Evolutionary conservation across 164 flowering plant species (phyloP).

Genomic region (Chimonanthus praecox): DNA sequence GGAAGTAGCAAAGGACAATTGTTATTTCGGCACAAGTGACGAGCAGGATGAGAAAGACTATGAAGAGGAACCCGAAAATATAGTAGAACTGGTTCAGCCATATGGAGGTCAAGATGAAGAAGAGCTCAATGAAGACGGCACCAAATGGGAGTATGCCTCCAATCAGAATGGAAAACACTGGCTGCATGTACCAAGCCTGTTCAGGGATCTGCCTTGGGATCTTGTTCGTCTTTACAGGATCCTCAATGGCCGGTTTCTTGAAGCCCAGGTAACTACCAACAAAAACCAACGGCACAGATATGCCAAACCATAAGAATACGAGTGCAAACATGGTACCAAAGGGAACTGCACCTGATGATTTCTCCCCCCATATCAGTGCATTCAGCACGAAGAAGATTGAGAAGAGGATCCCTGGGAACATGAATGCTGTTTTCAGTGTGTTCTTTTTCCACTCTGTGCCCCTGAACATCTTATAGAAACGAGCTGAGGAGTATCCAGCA

Average conservation of each 20-base stretch:
- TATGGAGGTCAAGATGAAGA: conserved; percentile 57
- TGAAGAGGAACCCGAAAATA: conserved; percentile 89
- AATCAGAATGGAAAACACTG: conserved; percentile 43
- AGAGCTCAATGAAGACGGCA: conserved; percentile 58
- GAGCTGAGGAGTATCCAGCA: conserved; percentile 36
- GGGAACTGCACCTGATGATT: conserved; percentile 43
- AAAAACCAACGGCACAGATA: conserved; percentile 38
- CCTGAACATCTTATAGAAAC: conserved; percentile 37
- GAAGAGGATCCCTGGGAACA: conserved; percentile 39
- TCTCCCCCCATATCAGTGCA: conserved; percentile 41
- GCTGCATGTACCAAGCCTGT: conserved; percentile 61
- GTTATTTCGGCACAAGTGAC: conserved; percentile 86
- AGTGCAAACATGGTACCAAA: conserved; percentile 43
- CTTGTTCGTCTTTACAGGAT: conserved; percentile 55
- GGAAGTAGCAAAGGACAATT: conserved; percentile 85
- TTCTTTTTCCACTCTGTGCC: conserved; percentile 39
- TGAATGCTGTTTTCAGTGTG: conserved; percentile 32
- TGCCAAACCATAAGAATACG: conserved; percentile 39
- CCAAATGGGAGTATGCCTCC: conserved; percentile 61
- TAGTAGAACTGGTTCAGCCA: conserved; percentile 90
- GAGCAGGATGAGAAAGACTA: conserved; percentile 74
- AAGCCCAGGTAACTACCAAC: conserved; percentile 39
- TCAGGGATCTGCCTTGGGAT: conserved; percentile 57
- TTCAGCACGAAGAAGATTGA: conserved; percentile 34
- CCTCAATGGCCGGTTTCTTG: conserved; percentile 36